Base-by-base conservation (phyloP, 176 grass and related monocot species). In the Musa schizocarpa region DNA sequence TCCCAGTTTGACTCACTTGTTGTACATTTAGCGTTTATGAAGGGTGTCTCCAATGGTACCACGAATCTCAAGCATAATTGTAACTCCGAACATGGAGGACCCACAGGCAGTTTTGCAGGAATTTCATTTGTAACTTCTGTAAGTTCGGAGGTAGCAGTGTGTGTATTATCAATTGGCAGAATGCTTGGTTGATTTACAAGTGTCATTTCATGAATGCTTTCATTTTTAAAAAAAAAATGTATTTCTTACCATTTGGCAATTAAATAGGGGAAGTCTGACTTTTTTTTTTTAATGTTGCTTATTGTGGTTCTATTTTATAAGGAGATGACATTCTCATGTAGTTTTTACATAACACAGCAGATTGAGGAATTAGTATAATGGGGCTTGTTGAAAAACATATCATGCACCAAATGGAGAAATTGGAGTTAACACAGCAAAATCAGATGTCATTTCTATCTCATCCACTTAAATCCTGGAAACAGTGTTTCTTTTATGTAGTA, bases 101-200 rank as follows among this genome's bases (percentile, higher is more conserved):
- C 48, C 29, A 16, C 1, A 69, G 67, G 8, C 67, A 49, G 27
- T 69, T 69, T 69, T 69, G 67, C 26, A 69, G 29, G 67, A 69
- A 48, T 48, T 48, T 13, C 17, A 17, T 69, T 69, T 69, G 67
- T 69, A 69, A 49, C 29, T 50, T 69, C 29, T 69, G 48, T 29
- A 69, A 12, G 11, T 69, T 69, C 29, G 29, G 6, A 19, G 25
- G 67, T 69, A 8, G 25, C 34, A 17, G 67, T 69, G 67, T 69
- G 48, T 69, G 67, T 69, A 69, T 69, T 19, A 69, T 29, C 67
- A 48, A 17, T 69, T 9, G 34, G 13, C 11, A 17, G 17, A 62
- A 19, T 69, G 67, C 29, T 69, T 69, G 67, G 67, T 69, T 48
- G 29, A 16, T 69, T 69, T 17, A 14, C 17, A 24, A 48, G 19